phyloP scores from a whole-genome alignment of 2,329 filamentous ascomycete genomes.

The Cladosporium oxysporum region DNA sequence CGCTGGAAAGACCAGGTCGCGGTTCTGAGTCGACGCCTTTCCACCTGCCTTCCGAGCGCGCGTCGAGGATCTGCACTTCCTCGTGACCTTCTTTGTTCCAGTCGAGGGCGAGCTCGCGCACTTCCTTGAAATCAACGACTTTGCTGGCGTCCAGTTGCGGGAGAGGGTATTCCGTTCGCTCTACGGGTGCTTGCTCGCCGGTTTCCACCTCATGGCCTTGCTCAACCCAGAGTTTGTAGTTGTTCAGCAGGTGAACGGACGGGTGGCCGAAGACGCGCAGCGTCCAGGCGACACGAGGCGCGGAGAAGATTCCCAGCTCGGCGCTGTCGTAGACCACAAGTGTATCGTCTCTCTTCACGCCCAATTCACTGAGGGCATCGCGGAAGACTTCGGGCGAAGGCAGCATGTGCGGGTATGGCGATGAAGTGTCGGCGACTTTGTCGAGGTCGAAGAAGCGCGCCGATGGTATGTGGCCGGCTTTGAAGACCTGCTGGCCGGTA shows the following conservation, averaged over 20 bases:
- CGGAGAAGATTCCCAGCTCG: conserved; percentile 91
- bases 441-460: conserved; percentile 97
- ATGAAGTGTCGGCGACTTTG: conserved; percentile 81
- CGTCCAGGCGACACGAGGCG: conserved; percentile 92
- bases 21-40: conserved; percentile 83
- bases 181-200: conserved; percentile 62
- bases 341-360: conserved; percentile 82
- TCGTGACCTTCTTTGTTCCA: conserved; percentile 80
- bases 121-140: conserved; percentile 79
- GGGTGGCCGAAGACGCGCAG: conserved; percentile 85
- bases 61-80: conserved; percentile 86
- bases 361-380: conserved; percentile 82
- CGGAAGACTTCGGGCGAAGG: conserved; percentile 79
- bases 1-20: conserved; percentile 76
- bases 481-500: conserved; percentile 78
- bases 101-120: conserved; percentile 74
- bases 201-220: conserved; percentile 78
- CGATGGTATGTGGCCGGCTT: conserved; percentile 79
- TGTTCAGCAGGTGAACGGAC: conserved; percentile 88
- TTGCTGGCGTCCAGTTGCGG: conserved; percentile 55
- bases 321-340: conserved; percentile 93
- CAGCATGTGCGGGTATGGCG: conserved; percentile 95
- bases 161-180: conserved; percentile 45
- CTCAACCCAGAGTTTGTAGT: conserved; percentile 92
- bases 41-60: conserved; percentile 77